Conservation (phyloP, 1,139 yeast species). For the Taphrina wiesneri region DNA sequence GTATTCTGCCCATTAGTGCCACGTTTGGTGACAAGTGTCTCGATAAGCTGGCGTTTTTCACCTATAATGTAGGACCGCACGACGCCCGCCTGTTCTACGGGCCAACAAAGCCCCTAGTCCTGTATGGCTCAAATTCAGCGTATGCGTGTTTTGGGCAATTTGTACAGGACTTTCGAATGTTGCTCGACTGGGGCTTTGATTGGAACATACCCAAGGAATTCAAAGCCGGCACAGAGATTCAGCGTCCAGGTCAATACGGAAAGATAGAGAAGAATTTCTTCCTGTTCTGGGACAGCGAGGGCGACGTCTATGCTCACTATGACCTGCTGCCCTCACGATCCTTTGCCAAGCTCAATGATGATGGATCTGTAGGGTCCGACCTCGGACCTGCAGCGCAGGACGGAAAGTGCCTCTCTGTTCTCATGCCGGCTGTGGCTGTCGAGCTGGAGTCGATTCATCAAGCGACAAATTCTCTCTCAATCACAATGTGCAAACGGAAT, state of each 20-base stretch:
- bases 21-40: constrained; percentile 6
- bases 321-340: constrained; percentile 16
- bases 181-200: constrained; percentile 17
- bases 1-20: not conserved
- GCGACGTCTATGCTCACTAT: constrained; percentile 5
- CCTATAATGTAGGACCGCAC: constrained; percentile 6
- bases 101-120: not conserved
- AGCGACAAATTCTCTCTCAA: constrained; percentile 23
- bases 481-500: constrained; percentile 23
- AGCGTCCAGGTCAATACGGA: constrained; percentile 21
- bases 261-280: constrained; percentile 28
- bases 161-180: constrained; percentile 16
- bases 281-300: constrained; percentile 5
- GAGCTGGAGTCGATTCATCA: constrained; percentile 18
- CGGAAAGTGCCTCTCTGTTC: constrained; percentile 5
- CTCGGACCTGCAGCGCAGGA: constrained; percentile 7
- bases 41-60: not conserved
- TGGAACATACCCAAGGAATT: not conserved
- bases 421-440: not conserved
- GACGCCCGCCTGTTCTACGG: constrained; percentile 30
- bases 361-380: constrained; percentile 22
- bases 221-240: constrained; percentile 14
- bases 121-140: constrained; percentile 20
- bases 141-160: constrained; percentile 26
- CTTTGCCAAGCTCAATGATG: constrained; percentile 12